Percentiles rank a stretch among this genome's conserved stretches.
Evolutionary conservation across 306 rosid genomes (phyloP).

Genomic region (Rubus parviflorus): DNA sequence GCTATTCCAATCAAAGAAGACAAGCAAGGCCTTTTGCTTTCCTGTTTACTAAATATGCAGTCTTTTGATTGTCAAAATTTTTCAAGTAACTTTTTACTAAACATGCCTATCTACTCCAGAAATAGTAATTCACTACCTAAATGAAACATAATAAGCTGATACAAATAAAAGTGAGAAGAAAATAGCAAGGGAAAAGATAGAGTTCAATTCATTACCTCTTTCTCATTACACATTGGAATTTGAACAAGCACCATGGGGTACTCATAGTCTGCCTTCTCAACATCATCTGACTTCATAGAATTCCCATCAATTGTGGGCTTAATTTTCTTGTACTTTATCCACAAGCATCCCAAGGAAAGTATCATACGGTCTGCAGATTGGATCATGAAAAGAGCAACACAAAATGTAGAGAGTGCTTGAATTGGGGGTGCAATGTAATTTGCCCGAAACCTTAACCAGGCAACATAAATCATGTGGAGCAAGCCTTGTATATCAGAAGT

Average conservation of each 20-base stretch:
- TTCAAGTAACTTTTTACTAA: slow-evolving; percentile 14
- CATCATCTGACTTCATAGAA: slow-evolving; percentile 53
- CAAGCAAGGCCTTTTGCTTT: slow-evolving; percentile 4
- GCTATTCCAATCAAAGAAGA: not conserved
- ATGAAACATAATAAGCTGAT: not conserved
- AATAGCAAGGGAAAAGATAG: not conserved
- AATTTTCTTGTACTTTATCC: slow-evolving; percentile 77
- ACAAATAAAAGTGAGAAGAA: not conserved
- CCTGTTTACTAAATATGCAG: not conserved
- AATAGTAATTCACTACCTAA: not conserved
- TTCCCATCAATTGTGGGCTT: slow-evolving; percentile 62
- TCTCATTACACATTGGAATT: slow-evolving; percentile 96
- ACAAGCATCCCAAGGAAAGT: slow-evolving; percentile 81
- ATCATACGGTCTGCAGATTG: slow-evolving; percentile 83
- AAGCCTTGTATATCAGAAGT: slow-evolving; percentile 67
- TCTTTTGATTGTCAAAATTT: slow-evolving; percentile 10
- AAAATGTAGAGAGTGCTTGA: slow-evolving; percentile 74
- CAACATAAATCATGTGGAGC: slow-evolving; percentile 64
- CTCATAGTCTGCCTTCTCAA: slow-evolving; percentile 55
- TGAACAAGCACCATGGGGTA: slow-evolving; percentile 91
- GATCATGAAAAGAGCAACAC: slow-evolving; percentile 79
- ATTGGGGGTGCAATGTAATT: slow-evolving; percentile 78
- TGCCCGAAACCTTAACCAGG: slow-evolving; percentile 77
- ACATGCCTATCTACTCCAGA: slow-evolving; percentile 2
- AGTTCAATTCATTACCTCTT: slow-evolving; percentile 59